Conservation (phyloP, 2,329 filamentous ascomycete genomes). For the Didymella sp. region DNA sequence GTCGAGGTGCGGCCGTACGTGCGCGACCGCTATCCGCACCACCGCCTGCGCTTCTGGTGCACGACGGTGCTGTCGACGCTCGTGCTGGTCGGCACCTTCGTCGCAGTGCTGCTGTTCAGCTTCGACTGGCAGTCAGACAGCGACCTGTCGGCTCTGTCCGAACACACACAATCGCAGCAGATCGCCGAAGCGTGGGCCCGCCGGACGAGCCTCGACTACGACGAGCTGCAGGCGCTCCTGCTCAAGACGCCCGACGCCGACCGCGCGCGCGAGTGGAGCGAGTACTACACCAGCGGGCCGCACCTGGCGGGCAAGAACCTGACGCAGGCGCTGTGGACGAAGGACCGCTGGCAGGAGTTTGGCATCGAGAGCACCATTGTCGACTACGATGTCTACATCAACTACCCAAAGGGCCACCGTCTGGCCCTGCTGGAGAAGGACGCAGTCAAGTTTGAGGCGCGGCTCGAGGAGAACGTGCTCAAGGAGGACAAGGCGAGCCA, state of each 20-base stretch:
- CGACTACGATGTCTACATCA: conserved; percentile 60
- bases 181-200: conserved; percentile 51
- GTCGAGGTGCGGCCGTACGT: conserved; percentile 61
- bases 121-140: conserved; percentile 25
- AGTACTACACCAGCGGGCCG: conserved; percentile 59
- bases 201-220: conserved; percentile 58
- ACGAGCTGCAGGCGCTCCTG: conserved; percentile 63
- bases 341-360: conserved; percentile 58
- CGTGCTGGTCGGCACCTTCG: conserved; percentile 49
- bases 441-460: conserved; percentile 74
- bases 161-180: conserved; percentile 32
- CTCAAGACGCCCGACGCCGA: conserved; percentile 61
- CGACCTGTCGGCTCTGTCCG: conserved; percentile 12
- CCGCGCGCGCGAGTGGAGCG: conserved; percentile 59
- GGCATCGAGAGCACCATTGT: conserved; percentile 56
- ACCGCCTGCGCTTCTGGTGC: conserved; percentile 69
- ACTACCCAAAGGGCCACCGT: conserved; percentile 58
- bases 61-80: conserved; percentile 60
- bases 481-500: conserved; percentile 82
- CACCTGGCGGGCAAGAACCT: conserved; percentile 61
- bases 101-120: conserved; percentile 50
- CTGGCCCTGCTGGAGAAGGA: conserved; percentile 53
- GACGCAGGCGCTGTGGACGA: conserved; percentile 60
- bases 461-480: conserved; percentile 82
- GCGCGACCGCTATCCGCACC: conserved; percentile 61